Percentiles rank a stretch among this genome's conserved stretches.
phyloP scores from a whole-genome alignment of 768 basidiomycete species.

The Dictyophora rubrovolvata region DNA sequence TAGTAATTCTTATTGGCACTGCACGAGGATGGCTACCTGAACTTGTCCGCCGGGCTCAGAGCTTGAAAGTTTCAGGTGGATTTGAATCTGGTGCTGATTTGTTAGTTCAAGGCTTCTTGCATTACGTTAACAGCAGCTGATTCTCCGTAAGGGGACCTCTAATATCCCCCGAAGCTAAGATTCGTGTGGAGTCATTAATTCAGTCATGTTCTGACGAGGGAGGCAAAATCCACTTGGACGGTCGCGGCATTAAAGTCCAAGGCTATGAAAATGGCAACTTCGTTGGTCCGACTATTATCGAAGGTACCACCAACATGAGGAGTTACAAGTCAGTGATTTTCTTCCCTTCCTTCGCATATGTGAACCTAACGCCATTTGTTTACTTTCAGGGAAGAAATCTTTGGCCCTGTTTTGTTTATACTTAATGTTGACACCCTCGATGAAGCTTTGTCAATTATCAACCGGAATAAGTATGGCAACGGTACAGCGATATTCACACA shows the following conservation, averaged over 20 bases:
- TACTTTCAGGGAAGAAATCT: conserved; percentile 86
- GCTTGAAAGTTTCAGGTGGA: conserved; percentile 78
- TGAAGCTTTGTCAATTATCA: conserved; percentile 83
- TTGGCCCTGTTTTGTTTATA: conserved; percentile 81
- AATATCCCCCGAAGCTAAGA: conserved; percentile 65
- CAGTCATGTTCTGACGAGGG: conserved; percentile 47
- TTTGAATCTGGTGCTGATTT: conserved; percentile 83
- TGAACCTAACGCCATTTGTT: conserved; percentile 2
- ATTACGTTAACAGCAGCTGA: neutral
- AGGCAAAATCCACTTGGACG: conserved; percentile 80
- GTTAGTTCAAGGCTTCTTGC: conserved; percentile 42
- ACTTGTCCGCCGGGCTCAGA: conserved; percentile 68
- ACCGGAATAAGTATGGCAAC: conserved; percentile 85
- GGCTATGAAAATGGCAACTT: conserved; percentile 87
- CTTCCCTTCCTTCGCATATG: neutral
- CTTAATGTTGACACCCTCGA: conserved; percentile 76
- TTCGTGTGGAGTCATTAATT: conserved; percentile 66
- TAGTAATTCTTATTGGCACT: conserved; percentile 66
- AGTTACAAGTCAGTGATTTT: conserved; percentile 65
- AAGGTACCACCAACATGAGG: conserved; percentile 72
- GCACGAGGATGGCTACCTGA: conserved; percentile 71
- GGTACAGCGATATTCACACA: conserved; percentile 95
- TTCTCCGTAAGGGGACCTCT: conserved; percentile 28
- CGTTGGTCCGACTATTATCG: conserved; percentile 84
- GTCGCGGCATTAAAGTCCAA: conserved; percentile 55